Base-by-base conservation (phyloP, 345 rosid genomes). In the Rhodomyrtus tomentosa region DNA sequence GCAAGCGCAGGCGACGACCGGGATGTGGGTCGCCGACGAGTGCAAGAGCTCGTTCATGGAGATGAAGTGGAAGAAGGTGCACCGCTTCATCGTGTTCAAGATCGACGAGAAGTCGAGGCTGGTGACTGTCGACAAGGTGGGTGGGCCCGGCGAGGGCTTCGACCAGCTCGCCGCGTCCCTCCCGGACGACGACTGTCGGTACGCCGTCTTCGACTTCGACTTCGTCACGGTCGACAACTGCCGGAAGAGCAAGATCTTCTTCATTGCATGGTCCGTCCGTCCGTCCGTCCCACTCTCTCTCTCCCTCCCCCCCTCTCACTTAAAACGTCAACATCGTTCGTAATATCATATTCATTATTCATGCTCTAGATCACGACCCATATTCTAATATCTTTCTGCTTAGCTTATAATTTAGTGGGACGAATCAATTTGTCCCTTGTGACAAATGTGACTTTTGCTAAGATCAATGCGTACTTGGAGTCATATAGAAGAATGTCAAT, bases 201-300 rank as follows among this genome's bases (percentile, higher is more conserved):
- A 96, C 58, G 98, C 98, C 5, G 99, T 96, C 50, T 96, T 93
- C 53, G 99, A 96, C 82, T 96, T 96, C 87, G 99, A 96, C 85
- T 96, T 95, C 10, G 98, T 96, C 87, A 95, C 98, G 58, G 96
- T 92, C 29, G 99, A 96, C 85, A 95, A 96, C 24, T 96, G 99
- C 85, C 93, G 92, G 89, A 96, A 95, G 91, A 96, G 99, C 99
- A 96, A 96, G 96, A 93, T 96, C 91, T 96, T 96, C 98, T 96
- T 95, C 90, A 96, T 96, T 80, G 94, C 95, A 48, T 96, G 99
- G 99, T 96, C 82, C 82, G 93, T 90, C 86, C 68, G 13, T 15
- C 32, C n/a, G n/a, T n/a, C 10, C 52, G 50, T 27, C 8, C 68
- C n/a, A n/a, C n/a, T 5, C 22, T 10, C 32, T 62, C 45, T 1